Base-by-base conservation (phyloP, 495 filamentous ascomycete genomes). In the Penicillium soppii region DNA sequence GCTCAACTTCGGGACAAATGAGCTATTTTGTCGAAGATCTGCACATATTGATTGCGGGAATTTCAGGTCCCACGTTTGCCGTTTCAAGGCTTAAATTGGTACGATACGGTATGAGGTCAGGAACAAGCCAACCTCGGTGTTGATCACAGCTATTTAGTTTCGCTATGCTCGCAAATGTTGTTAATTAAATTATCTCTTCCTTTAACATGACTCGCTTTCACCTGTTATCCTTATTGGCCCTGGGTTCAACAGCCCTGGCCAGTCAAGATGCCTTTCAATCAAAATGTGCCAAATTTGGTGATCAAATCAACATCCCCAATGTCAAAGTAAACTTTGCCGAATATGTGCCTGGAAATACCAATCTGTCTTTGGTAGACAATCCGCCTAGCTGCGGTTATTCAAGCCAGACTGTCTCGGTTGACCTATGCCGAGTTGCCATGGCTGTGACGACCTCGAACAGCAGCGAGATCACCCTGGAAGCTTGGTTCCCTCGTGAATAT, bases 361-460 rank as follows among this genome's bases (percentile, higher is more conserved):
- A 74, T 25, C 56, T 83, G 17, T 64, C 68, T 5, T 54, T 82
- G 43, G 60, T 73, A 9, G 74, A 78, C 47, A 70, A 77, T 35
- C 66, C 73, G 35, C 47, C 73, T 5, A 72, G 65, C 12, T 84
- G 80, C 43, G 53, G 29, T 41, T 47, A 46, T n/a, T 39, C 69
- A 4, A 71, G 54, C 19, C 79, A 82, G 49, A 27, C 58, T 0
- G 73, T 82, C 8, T 54, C 63, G 1, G 65, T 66, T 1, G 75
- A 86, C 54, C 22, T 81, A 0, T 87, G 83, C 57, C 80, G 83
- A 12, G 59, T 85, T 26, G 74, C 77, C 13, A 73, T 87, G 58
- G 71, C 69, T 26, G 75, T 86, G 7, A 50, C 72, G 1, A 85
- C 82, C 0, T 82, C 80, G 17, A 61, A 73, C 42, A 67, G 63